phyloP scores from a whole-genome alignment of 1,139 yeast species.

The Geotrichum fermentans region DNA sequence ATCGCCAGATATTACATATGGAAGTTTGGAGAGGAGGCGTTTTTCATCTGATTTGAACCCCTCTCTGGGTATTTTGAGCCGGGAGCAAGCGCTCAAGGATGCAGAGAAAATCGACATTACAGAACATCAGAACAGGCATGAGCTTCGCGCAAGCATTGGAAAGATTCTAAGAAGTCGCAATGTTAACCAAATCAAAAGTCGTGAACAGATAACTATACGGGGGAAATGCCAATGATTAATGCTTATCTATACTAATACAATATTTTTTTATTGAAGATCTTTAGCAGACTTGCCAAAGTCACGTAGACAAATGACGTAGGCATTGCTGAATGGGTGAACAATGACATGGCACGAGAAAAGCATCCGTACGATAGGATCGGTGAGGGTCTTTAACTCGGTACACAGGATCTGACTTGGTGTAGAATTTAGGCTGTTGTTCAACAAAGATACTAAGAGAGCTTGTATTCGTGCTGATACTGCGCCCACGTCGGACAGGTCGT shows the following conservation, averaged over 20 bases:
- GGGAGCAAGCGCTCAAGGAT: constrained; percentile 5
- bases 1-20: not conserved
- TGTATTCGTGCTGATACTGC: constrained; percentile 1
- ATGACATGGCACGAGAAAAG: constrained; percentile 4
- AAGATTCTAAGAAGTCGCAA: constrained; percentile 1
- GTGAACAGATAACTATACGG: not conserved
- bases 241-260: not conserved
- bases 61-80: not conserved
- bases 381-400: constrained; percentile 4
- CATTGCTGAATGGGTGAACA: constrained; percentile 1
- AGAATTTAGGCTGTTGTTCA: constrained; percentile 4
- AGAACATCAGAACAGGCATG: constrained; percentile 11
- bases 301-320: constrained; percentile 8
- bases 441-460: not conserved
- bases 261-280: not conserved
- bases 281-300: constrained; percentile 9
- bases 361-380: constrained; percentile 7
- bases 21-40: not conserved
- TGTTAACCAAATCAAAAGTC: constrained; percentile 2
- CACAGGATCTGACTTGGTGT: not conserved
- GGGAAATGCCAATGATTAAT: constrained; percentile 1
- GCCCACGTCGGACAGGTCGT: not conserved
- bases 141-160: constrained; percentile 2
- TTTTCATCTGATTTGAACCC: too few species aligned
- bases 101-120: constrained; percentile 12